These are phyloP conservation scores for Craspedostauros australis DNA, from an alignment of 108 stramenopile genomes.

Conservation along the genomic window DNA sequence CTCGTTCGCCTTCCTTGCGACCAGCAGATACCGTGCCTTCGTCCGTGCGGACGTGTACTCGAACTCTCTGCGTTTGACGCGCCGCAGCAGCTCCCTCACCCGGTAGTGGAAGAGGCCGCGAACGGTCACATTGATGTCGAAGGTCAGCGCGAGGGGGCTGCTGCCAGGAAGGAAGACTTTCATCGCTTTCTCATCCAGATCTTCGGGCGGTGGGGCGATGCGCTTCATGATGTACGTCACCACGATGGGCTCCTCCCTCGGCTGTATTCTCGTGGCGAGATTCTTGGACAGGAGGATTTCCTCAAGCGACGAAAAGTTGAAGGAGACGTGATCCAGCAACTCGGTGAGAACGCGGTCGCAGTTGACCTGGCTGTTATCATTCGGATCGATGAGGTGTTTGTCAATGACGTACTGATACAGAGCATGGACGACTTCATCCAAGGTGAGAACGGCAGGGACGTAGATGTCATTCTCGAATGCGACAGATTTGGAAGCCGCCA, in stretches of 20 bases:
- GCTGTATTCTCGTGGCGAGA: slow-evolving; percentile 33
- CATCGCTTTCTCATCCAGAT: background rate
- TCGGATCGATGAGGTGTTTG: slow-evolving; percentile 44
- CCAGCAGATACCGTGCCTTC: slow-evolving; percentile 61
- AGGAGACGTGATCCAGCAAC: slow-evolving; percentile 58
- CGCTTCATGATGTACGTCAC: slow-evolving; percentile 76
- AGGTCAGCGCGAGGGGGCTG: slow-evolving; percentile 46
- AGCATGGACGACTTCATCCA: slow-evolving; percentile 57
- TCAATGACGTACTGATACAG: slow-evolving; percentile 62
- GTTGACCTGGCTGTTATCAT: slow-evolving; percentile 49
- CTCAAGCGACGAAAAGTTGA: slow-evolving; percentile 57
- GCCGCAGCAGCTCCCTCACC: slow-evolving; percentile 61
- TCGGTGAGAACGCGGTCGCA: slow-evolving; percentile 49
- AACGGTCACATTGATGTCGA: slow-evolving; percentile 64
- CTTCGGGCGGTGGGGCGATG: slow-evolving; percentile 68
- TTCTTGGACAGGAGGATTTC: slow-evolving; percentile 39
- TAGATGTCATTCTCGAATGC: slow-evolving; percentile 49
- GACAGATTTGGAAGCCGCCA: slow-evolving; percentile 5
- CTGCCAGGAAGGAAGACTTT: too few relatives aligned
- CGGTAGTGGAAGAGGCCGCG: slow-evolving; percentile 62
- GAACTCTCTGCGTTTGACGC: slow-evolving; percentile 70
- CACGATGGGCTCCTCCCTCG: slow-evolving; percentile 9
- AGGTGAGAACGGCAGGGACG: slow-evolving; percentile 52
- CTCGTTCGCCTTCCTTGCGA: slow-evolving; percentile 52
- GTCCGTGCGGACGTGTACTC: slow-evolving; percentile 70